phyloP scores from a whole-genome alignment of 306 rosid genomes.

The Calophaca sinica region DNA sequence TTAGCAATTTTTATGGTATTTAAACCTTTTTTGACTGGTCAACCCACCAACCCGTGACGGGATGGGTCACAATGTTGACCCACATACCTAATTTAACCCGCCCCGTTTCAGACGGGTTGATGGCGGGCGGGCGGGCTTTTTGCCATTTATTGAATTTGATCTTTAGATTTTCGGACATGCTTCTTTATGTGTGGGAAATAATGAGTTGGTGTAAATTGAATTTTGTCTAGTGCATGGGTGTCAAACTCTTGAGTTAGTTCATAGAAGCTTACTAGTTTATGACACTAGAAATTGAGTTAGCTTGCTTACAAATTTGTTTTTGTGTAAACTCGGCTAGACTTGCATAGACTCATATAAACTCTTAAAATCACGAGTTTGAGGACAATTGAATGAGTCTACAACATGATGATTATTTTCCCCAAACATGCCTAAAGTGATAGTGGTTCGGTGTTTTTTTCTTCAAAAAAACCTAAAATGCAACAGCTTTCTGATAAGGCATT shows the following conservation, averaged over 20 bases:
- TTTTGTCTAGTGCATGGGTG: background rate
- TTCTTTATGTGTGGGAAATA: slow-evolving; percentile 15
- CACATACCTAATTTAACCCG: too few species aligned
- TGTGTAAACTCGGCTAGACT: background rate
- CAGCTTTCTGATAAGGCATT: background rate
- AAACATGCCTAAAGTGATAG: background rate
- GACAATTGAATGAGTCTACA: background rate
- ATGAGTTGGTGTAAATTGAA: slow-evolving; percentile 33
- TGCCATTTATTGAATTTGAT: background rate
- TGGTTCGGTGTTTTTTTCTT: background rate
- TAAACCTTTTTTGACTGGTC: too few species aligned
- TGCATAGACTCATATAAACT: background rate
- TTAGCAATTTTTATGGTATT: too few species aligned
- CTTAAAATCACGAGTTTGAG: background rate
- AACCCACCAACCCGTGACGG: too few species aligned
- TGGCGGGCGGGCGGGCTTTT: too few species aligned
- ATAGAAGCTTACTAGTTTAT: background rate
- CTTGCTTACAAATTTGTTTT: background rate
- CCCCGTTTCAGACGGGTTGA: too few species aligned
- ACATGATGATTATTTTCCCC: background rate
- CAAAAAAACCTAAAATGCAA: background rate
- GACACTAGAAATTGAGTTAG: background rate
- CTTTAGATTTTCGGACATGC: slow-evolving; percentile 33
- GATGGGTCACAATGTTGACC: too few species aligned
- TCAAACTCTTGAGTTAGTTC: background rate